These are phyloP conservation scores for Phaeosphaeriaceae sp. DNA, from an alignment of 2,329 filamentous ascomycete species.

Conservation along the genomic window DNA sequence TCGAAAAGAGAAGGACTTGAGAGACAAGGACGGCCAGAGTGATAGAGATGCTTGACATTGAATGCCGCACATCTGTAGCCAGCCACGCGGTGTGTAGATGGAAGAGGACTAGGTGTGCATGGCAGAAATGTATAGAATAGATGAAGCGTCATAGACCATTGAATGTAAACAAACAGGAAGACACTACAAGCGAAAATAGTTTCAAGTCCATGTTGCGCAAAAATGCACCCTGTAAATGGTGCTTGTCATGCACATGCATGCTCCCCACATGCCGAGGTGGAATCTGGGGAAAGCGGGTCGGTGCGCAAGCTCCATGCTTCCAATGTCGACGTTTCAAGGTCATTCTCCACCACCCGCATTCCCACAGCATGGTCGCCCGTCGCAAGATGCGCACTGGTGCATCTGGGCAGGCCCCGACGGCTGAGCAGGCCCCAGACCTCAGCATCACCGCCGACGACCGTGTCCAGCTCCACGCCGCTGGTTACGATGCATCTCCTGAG, in stretches of 20 bases:
- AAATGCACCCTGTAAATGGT: too few species aligned
- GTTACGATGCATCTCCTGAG: conserved; percentile 60
- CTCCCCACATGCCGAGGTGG: neutral
- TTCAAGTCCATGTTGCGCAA: neutral
- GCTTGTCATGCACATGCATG: neutral
- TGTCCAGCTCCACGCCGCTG: conserved; percentile 55
- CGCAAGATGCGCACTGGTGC: conserved; percentile 14
- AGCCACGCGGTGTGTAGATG: neutral
- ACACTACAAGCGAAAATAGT: neutral
- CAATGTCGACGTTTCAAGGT: neutral
- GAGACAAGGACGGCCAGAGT: neutral
- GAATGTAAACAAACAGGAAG: neutral
- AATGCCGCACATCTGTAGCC: neutral
- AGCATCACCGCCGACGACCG: conserved; percentile 55
- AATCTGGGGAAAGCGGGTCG: neutral
- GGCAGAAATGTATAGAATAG: neutral
- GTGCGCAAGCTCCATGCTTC: neutral
- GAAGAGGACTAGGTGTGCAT: neutral
- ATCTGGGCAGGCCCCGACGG: conserved; percentile 17
- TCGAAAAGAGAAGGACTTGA: conserved; percentile 2
- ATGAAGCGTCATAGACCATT: neutral
- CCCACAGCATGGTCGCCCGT: neutral
- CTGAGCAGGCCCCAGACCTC: conserved; percentile 53
- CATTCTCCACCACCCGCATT: neutral
- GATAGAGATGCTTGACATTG: neutral